Evolutionary conservation across 2,329 filamentous ascomycete genomes (phyloP), one percentile per base, ranked within the genome.

Genomic region (Alternaria dauci): DNA sequence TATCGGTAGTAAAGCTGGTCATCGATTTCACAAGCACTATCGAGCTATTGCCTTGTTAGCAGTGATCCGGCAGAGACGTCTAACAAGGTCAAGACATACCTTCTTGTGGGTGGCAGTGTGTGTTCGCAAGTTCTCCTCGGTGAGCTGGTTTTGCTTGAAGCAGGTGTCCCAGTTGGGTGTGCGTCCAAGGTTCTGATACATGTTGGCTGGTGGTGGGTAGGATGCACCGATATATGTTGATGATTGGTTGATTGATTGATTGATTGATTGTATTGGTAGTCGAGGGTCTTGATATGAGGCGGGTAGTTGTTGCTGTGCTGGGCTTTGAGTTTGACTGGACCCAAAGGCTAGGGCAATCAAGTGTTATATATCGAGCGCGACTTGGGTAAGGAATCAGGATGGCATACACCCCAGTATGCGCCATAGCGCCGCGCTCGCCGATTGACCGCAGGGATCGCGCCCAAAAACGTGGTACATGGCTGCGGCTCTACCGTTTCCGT

Each of bases 81-180:
- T 44, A 52, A 47, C 34, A 26, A 6, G 23, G 8, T 23, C 23
- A 16, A 30, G 14, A 58, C 63, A 32, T 58, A 78, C 76, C 67
- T 72, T 70, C 18, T 53, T 52, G 32, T 59, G 67, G 48, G 65
- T 55, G 1, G 65, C 69, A 52, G 72, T 71, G 55, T 78, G 75
- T 42, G 71, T 56, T 48, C 69, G 66, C 30, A 78, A 43, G 58
- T 77, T 78, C 46, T 74, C 71, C 44, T 75, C 71, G 1, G 75
- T 76, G 39, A 78, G 63, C 50, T 60, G 60, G 28, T 43, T 34
- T 55, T 60, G 59, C 23, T 55, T 55, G 56, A 61, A 69, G 57
- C 50, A 26, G 41, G 56, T 41, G 14, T 53, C 52, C 53, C 57
- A 63, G 54, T 61, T 61, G 54, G 58, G 54, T 30, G 48, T 59